These are phyloP conservation scores for Cucurbita argyrosperma DNA, from an alignment of 306 rosid species.

Conservation along the genomic window DNA sequence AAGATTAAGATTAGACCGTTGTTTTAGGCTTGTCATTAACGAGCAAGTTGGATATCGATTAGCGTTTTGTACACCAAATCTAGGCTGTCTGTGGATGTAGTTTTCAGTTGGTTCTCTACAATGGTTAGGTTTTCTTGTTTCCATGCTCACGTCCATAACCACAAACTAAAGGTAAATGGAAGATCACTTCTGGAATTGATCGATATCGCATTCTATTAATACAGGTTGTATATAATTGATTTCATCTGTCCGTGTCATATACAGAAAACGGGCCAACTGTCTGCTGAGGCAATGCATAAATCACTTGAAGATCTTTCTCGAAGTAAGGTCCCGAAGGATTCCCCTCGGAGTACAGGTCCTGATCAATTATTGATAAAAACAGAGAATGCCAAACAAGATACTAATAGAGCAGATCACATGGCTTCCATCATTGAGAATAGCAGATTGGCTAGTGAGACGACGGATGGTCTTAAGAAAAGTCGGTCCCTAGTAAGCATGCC, in stretches of 20 bases:
- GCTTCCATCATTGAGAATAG: constrained; percentile 24
- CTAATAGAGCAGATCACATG: constrained; percentile 12
- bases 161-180: constrained; percentile 58
- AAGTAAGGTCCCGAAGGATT: constrained; percentile 18
- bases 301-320: constrained; percentile 23
- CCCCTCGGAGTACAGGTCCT: constrained; percentile 11
- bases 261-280: constrained; percentile 48
- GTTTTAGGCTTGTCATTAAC: constrained; percentile 23
- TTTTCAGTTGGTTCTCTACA: constrained; percentile 14
- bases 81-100: constrained; percentile 19
- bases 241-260: constrained; percentile 18
- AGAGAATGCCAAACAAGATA: constrained; percentile 10
- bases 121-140: constrained; percentile 82
- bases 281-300: constrained; percentile 36
- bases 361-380: constrained; percentile 9
- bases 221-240: not conserved
- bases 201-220: not conserved
- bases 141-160: constrained; percentile 29
- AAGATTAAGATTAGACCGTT: constrained; percentile 11
- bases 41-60: not conserved
- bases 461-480: constrained; percentile 33
- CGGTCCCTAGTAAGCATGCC: constrained; percentile 50
- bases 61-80: not conserved
- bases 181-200: constrained; percentile 2
- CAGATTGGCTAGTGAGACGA: constrained; percentile 12